Base-by-base conservation (phyloP, 306 rosid genomes). In the Inga oerstediana region DNA sequence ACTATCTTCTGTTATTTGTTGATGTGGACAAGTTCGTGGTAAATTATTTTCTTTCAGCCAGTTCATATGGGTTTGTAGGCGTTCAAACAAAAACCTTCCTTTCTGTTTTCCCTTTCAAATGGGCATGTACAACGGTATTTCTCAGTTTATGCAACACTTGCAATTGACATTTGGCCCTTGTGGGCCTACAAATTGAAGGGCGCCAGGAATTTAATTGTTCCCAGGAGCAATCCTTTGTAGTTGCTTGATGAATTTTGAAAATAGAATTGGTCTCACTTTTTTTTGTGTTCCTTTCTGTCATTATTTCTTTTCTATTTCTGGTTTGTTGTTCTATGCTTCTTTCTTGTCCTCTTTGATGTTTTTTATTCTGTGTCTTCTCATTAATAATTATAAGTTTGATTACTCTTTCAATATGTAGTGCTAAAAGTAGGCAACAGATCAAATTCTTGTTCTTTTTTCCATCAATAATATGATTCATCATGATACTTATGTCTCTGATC, bases 31-130 rank as follows among this genome's bases (percentile, higher is more conserved):
- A 64, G 65, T 65, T 67, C 22, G 27, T 27, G 48, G 56, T 65
- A 35, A 71, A 76, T 76, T 69, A 56, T 73, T 24, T 71, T 49
- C 20, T 22, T 66, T 81, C 58, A 80, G 10, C 46, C 32, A 43
- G 67, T 64, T 73, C n/a, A 32, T 19, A 41, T 43, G 43, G 30
- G 17, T 70, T 34, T 34, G 52, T 45, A 48, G 75, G 46, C 2
- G 74, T 71, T 46, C 48, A 27, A n/a, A 58, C 65, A 59, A 80
- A 46, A 48, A 54, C 41, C 34, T 73, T 66, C 49, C 43, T 5
- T 66, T 75, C 75, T 69, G 76, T 83, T 77, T 79, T 52, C 48
- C 74, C 67, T 80, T n/a, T 86, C 79, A 39, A 45, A 44, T 77
- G 43, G 65, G 80, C 56, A 79, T n/a, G 75, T 65, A 13, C 34